These are phyloP conservation scores for Ilex paraguariensis DNA, from an alignment of 305 asterid species.

Conservation along the genomic window DNA sequence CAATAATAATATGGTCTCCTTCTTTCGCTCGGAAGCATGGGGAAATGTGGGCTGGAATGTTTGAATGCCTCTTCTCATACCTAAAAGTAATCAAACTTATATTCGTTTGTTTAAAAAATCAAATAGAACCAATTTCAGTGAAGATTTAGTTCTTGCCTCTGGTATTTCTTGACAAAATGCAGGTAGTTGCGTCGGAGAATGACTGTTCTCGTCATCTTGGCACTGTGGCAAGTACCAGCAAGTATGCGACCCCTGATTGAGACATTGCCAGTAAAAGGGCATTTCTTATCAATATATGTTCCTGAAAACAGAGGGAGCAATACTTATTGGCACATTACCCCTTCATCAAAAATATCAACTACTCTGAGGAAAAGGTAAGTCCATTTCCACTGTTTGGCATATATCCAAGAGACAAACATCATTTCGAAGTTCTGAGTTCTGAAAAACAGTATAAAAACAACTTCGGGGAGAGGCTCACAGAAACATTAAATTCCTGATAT, in stretches of 20 bases:
- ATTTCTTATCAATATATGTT: slow-evolving; percentile 66
- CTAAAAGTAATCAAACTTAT: slow-evolving; percentile 15
- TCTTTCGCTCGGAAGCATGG: slow-evolving; percentile 89
- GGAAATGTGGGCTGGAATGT: slow-evolving; percentile 70
- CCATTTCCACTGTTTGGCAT: too few relatives aligned
- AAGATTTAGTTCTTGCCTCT: slow-evolving; percentile 25
- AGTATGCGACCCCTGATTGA: slow-evolving; percentile 74
- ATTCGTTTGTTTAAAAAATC: too few relatives aligned
- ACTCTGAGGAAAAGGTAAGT: too few relatives aligned
- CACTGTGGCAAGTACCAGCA: slow-evolving; percentile 82
- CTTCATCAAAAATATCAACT: neutral
- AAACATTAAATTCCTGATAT: too few relatives aligned
- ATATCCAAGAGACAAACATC: too few relatives aligned
- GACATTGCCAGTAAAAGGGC: slow-evolving; percentile 69
- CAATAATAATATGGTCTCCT: slow-evolving; percentile 66
- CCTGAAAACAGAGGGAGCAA: slow-evolving; percentile 20
- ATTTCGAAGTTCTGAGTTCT: too few relatives aligned
- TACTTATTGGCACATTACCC: too few relatives aligned
- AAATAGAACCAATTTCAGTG: too few relatives aligned
- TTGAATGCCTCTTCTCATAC: slow-evolving; percentile 76
- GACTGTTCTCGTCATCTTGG: slow-evolving; percentile 71
- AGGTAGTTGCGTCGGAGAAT: slow-evolving; percentile 64
- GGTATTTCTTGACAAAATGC: slow-evolving; percentile 74
- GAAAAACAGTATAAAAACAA: too few relatives aligned
- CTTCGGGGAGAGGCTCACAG: too few relatives aligned